Evolutionary conservation across 2,329 filamentous ascomycete genomes (phyloP).

Genomic region (Cladosporium cucumerinum): DNA sequence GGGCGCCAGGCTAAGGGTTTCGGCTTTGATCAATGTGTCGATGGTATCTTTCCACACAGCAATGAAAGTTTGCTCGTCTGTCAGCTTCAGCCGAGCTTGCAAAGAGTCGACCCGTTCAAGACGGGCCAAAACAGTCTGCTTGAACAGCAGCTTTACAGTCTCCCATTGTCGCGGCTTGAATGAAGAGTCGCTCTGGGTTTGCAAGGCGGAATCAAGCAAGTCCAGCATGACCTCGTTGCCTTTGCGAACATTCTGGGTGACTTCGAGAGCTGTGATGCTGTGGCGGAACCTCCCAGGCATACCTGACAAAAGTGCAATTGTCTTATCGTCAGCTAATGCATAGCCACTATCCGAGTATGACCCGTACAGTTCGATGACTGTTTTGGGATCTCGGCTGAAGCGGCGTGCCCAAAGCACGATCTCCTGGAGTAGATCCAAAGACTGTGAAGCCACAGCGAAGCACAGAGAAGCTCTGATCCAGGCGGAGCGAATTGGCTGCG

Average conservation of each 20-base stretch:
- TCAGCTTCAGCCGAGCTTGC: slow-evolving; percentile 19
- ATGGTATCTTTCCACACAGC: slow-evolving; percentile 32
- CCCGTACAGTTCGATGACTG: not conserved
- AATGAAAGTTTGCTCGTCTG: slow-evolving; percentile 22
- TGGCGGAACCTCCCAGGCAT: not conserved
- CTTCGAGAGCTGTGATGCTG: not conserved
- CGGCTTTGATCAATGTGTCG: slow-evolving; percentile 18
- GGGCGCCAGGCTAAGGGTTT: slow-evolving; percentile 17
- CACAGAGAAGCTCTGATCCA: not conserved
- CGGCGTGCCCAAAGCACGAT: slow-evolving; percentile 37
- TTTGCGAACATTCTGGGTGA: not conserved
- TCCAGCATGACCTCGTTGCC: slow-evolving; percentile 32
- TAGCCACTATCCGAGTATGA: not conserved
- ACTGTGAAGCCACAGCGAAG: slow-evolving; percentile 27
- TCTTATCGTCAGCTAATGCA: not conserved
- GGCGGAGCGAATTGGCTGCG: not conserved
- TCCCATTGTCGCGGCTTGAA: slow-evolving; percentile 26
- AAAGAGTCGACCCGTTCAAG: slow-evolving; percentile 17
- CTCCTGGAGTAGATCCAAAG: slow-evolving; percentile 32
- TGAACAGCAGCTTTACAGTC: slow-evolving; percentile 16
- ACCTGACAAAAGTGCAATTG: not conserved
- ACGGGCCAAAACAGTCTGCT: slow-evolving; percentile 18
- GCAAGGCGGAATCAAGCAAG: slow-evolving; percentile 32
- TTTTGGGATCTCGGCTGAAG: slow-evolving; percentile 36
- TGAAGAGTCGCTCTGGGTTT: slow-evolving; percentile 33